Base-by-base conservation (phyloP, 768 basidiomycete genomes). In the Leccinum boreale region DNA sequence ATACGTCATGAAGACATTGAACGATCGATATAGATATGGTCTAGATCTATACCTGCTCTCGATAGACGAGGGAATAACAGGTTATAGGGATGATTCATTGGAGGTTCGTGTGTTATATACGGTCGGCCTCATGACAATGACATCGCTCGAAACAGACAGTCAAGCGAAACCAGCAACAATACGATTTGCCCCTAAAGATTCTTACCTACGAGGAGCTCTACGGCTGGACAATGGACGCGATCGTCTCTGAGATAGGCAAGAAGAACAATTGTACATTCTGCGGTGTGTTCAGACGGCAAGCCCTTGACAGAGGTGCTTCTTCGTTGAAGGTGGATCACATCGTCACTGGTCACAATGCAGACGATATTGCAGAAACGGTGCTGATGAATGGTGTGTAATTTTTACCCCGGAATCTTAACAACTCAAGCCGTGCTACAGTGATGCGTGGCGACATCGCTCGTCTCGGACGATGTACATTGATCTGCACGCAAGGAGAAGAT, bases 251-350 rank as follows among this genome's bases (percentile, higher is more conserved):
- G 72, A 85, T 98, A 24, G 97, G 97, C 31, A 86, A 85, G 77
- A 97, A 97, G 81, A 98, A 97, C 66, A 99, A 98, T 67, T 99
- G 97, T 73, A 99, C 97, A 0, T 99, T 98, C 74, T 99, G 97
- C 66, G 97, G 97, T 19, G 97, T 99, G 3, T 99, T 99, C 69
- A 81, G 97, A 56, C 81, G 97, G 47, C 97, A 98, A 70, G 97
- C 97, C 1, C 82, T 99, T 24, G 97, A 99, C 75, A 82, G 96
- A 58, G 97, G 97, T 1, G 97, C 96, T 4, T 84, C 89, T 4
- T 83, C 87, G 70, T 77, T 99, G 31, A 80, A 85, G 33, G 95
- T 98, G 14, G 94, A 98, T 62, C 97, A 99, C 68, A 97, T 99
- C 58, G 94, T 99, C 7, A 99, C 97, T 0, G 97, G 97, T 1